Percentiles rank a stretch among this genome's conserved stretches.
phyloP scores from a whole-genome alignment of 2,329 filamentous ascomycete species.

The Dissoconium aciculare region DNA sequence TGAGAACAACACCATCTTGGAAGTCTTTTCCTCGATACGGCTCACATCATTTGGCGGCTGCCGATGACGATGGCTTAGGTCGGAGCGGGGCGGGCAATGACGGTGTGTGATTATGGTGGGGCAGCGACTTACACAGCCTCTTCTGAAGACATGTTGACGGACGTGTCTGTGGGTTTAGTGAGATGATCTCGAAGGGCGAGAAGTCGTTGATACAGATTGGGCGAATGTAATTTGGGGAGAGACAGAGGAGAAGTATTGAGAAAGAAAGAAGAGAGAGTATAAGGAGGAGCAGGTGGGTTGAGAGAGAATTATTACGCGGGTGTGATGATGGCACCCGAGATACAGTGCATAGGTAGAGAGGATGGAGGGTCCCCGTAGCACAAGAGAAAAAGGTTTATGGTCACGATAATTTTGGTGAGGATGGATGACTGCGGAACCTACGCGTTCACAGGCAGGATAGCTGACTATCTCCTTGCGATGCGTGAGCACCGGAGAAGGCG shows the following conservation, averaged over 20 bases:
- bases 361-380: too few species aligned
- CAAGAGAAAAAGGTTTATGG: too few species aligned
- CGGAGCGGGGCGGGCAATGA: neutral
- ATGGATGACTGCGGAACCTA: too few species aligned
- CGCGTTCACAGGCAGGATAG: too few species aligned
- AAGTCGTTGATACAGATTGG: neutral
- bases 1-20: neutral
- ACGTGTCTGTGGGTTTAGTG: conserved; percentile 9
- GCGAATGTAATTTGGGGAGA: neutral
- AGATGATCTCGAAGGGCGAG: neutral
- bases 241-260: too few species aligned
- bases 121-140: conserved; percentile 12
- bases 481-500: too few species aligned
- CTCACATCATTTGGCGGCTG: neutral
- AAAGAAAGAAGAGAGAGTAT: conserved; percentile 1
- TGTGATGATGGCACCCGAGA: too few species aligned
- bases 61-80: neutral
- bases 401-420: too few species aligned
- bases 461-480: too few species aligned
- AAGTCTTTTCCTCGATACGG: neutral
- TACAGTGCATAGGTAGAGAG: too few species aligned
- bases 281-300: neutral
- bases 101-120: neutral
- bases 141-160: conserved; percentile 9
- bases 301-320: too few species aligned